Evolutionary conservation across 169 alveolate genomes (phyloP).

Genomic region (Toxoplasma gondii): DNA sequence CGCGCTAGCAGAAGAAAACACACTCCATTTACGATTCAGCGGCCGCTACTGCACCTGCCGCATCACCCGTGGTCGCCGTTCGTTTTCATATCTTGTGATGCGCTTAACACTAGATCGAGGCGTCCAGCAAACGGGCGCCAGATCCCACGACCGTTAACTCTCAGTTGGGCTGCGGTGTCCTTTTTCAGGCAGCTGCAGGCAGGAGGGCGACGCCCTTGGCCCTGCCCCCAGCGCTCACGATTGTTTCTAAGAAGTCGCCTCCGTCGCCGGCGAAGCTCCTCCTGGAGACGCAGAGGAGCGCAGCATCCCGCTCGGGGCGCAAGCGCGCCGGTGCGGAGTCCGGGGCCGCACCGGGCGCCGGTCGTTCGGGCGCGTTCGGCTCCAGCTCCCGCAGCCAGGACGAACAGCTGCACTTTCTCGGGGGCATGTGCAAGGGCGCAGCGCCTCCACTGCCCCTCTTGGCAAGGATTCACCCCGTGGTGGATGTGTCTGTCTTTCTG

Average conservation of each 20-base stretch:
- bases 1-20: no score
- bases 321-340: neutral
- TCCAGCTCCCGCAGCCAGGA: conserved; percentile 7
- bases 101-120: no score
- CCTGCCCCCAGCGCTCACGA: conserved; percentile 15
- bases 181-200: conserved; percentile 52
- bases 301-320: neutral
- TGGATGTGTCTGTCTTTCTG: conserved; percentile 17
- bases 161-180: neutral
- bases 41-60: no score
- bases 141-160: no score
- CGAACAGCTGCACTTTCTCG: conserved; percentile 8
- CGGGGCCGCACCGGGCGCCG: neutral
- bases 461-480: conserved; percentile 17
- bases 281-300: neutral
- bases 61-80: no score
- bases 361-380: neutral
- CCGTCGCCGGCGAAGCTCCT: conserved; percentile 17
- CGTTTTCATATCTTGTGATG: no score
- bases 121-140: no score
- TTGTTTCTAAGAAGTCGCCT: neutral
- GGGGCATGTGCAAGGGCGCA: conserved; percentile 53
- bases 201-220: conserved; percentile 42
- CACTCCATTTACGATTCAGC: no score
- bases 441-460: conserved; percentile 54